A percentile compares a stretch with the other conserved stretches of the same genome.
phyloP scores from a whole-genome alignment of 352 stramenopile species.

The Elongisporangium prolatum region DNA sequence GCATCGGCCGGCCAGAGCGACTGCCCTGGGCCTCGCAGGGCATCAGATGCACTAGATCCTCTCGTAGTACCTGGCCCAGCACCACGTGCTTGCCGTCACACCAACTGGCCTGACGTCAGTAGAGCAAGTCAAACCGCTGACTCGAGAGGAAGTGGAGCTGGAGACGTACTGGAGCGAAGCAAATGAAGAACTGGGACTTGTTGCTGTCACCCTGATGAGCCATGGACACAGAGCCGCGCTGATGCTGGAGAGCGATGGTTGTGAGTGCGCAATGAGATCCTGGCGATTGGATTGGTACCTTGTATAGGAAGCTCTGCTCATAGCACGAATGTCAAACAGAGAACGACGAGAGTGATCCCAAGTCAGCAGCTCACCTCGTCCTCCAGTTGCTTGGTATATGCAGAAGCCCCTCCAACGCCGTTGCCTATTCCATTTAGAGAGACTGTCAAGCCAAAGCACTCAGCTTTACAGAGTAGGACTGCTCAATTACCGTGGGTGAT shows the following conservation, averaged over 20 bases:
- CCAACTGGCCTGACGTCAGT: slow-evolving; percentile 52
- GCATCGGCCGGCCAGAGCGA: slow-evolving; percentile 36
- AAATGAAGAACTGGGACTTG: slow-evolving; percentile 99
- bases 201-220: slow-evolving; percentile 97
- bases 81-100: slow-evolving; percentile 99
- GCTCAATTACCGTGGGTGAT: slow-evolving; percentile 69
- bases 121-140: slow-evolving; percentile 9
- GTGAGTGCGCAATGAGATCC: not conserved
- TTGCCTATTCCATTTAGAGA: slow-evolving; percentile 49
- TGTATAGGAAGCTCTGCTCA: slow-evolving; percentile 84
- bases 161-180: slow-evolving; percentile 53
- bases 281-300: slow-evolving; percentile 19
- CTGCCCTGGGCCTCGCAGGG: slow-evolving; percentile 46
- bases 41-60: slow-evolving; percentile 51
- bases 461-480: not conserved
- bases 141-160: not conserved
- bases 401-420: slow-evolving; percentile 91
- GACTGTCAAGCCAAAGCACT: slow-evolving; percentile 1
- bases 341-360: not conserved
- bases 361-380: slow-evolving; percentile 77
- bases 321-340: not conserved
- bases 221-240: slow-evolving; percentile 95
- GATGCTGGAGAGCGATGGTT: slow-evolving; percentile 66
- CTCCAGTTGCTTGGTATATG: slow-evolving; percentile 93
- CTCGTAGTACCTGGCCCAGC: slow-evolving; percentile 93